phyloP scores from a whole-genome alignment of 345 rosid species.

The rapeseed (Brassica napus) region Da-Ae NC_063438.1:7362001-7362500 shows the following conservation, averaged over 20 bases:
- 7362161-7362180: conserved; percentile 71
- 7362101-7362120: conserved; percentile 75
- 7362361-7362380: conserved; percentile 64
- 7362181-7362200: conserved; percentile 78
- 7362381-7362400: conserved; percentile 43
- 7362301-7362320: conserved; percentile 16
- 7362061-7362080: conserved; percentile 79
- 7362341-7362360: conserved; percentile 72
- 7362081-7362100: conserved; percentile 71
- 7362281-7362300: background rate
- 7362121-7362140: conserved; percentile 68
- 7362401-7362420: conserved; percentile 50
- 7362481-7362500: conserved; percentile 61
- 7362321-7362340: conserved; percentile 70
- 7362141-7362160: conserved; percentile 95
- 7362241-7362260: conserved; percentile 15
- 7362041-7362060: conserved; percentile 98
- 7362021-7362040: conserved; percentile 27
- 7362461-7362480: conserved; percentile 71
- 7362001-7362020: conserved; percentile 14
- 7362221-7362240: conserved; percentile 76
- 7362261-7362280: background rate
- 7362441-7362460: conserved; percentile 67
- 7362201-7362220: conserved; percentile 66
- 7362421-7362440: conserved; percentile 48